A percentile compares a stretch with the other conserved stretches of the same genome.
Conservation (phyloP, 139 green algal species). For the Micractinium sp. region DNA sequence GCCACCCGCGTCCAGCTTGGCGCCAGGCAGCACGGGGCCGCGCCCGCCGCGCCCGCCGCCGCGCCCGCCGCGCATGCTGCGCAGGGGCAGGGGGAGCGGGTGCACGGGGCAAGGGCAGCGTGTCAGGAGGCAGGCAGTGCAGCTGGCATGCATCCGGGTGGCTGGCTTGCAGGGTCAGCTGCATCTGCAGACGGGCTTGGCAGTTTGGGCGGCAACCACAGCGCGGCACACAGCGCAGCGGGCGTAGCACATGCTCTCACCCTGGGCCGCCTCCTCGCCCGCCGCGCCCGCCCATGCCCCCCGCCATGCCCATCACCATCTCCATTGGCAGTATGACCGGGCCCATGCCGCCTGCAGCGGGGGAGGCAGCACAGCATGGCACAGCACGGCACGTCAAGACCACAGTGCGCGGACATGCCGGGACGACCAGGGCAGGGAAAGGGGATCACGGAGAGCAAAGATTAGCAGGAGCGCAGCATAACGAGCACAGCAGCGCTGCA, state of each 20-base stretch:
- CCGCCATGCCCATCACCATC: constrained; percentile 39
- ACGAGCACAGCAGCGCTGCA: too few relatives aligned
- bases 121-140: not conserved
- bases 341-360: constrained; percentile 12
- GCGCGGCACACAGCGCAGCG: not conserved
- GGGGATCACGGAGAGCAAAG: too few relatives aligned
- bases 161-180: not conserved
- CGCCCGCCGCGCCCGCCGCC: constrained; percentile 41
- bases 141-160: not conserved
- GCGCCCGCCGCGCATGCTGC: not conserved
- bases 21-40: constrained; percentile 9
- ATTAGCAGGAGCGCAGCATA: too few relatives aligned
- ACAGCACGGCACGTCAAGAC: too few relatives aligned
- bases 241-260: not conserved
- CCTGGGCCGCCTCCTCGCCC: constrained; percentile 19
- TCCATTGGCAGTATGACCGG: constrained; percentile 36
- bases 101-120: not conserved
- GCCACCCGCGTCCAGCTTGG: constrained; percentile 35
- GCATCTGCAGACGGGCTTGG: not conserved
- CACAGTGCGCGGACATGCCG: too few relatives aligned
- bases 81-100: not conserved
- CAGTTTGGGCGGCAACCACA: not conserved
- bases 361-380: too few relatives aligned
- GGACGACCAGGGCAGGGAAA: not conserved
- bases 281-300: constrained; percentile 24